Evolutionary conservation across 1,139 yeast genomes (phyloP).

Genomic region (Zygoascus sp.): DNA sequence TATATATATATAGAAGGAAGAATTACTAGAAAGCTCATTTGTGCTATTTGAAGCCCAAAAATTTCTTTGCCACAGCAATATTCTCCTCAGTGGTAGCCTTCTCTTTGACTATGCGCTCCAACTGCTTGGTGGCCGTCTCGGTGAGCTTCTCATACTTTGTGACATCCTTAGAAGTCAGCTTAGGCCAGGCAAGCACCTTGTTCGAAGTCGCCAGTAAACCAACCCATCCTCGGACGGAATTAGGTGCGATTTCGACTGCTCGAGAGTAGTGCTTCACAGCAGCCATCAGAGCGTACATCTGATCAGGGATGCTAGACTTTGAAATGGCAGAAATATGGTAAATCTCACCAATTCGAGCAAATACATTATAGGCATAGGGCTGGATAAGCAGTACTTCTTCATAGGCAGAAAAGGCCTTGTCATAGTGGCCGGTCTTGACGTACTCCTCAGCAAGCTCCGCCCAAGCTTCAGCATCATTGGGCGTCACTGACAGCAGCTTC

Average conservation of each 20-base stretch:
- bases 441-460: slow-evolving; percentile 67
- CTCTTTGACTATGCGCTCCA: slow-evolving; percentile 35
- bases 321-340: slow-evolving; percentile 28
- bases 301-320: slow-evolving; percentile 17
- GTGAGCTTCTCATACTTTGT: slow-evolving; percentile 30
- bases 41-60: slow-evolving; percentile 16
- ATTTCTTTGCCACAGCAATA: slow-evolving; percentile 34
- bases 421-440: slow-evolving; percentile 54
- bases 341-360: slow-evolving; percentile 58
- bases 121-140: slow-evolving; percentile 35
- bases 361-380: slow-evolving; percentile 72
- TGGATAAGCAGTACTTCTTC: slow-evolving; percentile 64
- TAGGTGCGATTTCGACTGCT: slow-evolving; percentile 70
- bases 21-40: neutral
- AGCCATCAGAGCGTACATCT: slow-evolving; percentile 29
- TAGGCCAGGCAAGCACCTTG: slow-evolving; percentile 28
- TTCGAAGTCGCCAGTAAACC: slow-evolving; percentile 51
- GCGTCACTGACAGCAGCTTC: slow-evolving; percentile 47
- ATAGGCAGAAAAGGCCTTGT: slow-evolving; percentile 59
- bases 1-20: neutral
- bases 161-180: slow-evolving; percentile 20
- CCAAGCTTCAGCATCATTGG: slow-evolving; percentile 76
- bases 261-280: slow-evolving; percentile 57
- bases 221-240: slow-evolving; percentile 69
- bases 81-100: slow-evolving; percentile 34